Conservation (phyloP, 2,329 filamentous ascomycete species). For the Sclerotinia trifoliorum region DNA sequence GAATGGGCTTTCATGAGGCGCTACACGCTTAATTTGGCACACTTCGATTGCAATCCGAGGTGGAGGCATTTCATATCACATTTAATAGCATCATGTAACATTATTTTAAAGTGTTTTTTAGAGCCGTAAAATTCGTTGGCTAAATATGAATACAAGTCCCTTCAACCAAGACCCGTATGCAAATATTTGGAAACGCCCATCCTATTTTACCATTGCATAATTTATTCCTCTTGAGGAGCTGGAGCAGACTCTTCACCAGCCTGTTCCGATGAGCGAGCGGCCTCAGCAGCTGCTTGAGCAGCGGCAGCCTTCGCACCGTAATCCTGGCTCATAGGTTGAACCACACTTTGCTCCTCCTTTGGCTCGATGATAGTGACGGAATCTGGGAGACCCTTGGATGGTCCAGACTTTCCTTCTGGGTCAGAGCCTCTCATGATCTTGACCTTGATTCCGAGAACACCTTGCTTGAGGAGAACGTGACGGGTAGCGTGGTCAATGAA, state of each 20-base stretch:
- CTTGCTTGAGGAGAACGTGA: slow-evolving; percentile 99
- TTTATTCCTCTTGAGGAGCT: slow-evolving; percentile 44
- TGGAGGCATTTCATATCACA: slow-evolving; percentile 16
- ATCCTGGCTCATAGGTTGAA: slow-evolving; percentile 96
- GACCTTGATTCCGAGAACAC: slow-evolving; percentile 99
- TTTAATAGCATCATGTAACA: slow-evolving; percentile 17
- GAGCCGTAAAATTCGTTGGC: slow-evolving; percentile 36
- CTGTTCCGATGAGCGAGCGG: slow-evolving; percentile 54
- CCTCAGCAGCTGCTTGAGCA: slow-evolving; percentile 66
- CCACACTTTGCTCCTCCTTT: slow-evolving; percentile 96
- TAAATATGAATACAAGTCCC: slow-evolving; percentile 38
- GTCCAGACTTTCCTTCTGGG: slow-evolving; percentile 97
- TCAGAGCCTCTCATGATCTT: slow-evolving; percentile 99
- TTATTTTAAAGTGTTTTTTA: slow-evolving; percentile 24
- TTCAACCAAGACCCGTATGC: slow-evolving; percentile 33
- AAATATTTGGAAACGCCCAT: slow-evolving; percentile 39
- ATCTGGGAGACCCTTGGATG: slow-evolving; percentile 95
- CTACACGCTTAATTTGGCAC: slow-evolving; percentile 16
- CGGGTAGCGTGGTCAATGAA: slow-evolving; percentile 99
- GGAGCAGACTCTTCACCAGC: slow-evolving; percentile 43
- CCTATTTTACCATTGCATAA: slow-evolving; percentile 33
- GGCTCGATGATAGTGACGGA: slow-evolving; percentile 99
- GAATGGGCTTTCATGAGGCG: slow-evolving; percentile 5
- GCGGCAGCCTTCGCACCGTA: slow-evolving; percentile 89
- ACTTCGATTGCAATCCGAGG: slow-evolving; percentile 8